Percentiles rank a stretch among this genome's conserved stretches.
These are phyloP conservation scores for Pulveroboletus sp. DNA, from an alignment of 768 basidiomycete species.

Conservation along the genomic window DNA sequence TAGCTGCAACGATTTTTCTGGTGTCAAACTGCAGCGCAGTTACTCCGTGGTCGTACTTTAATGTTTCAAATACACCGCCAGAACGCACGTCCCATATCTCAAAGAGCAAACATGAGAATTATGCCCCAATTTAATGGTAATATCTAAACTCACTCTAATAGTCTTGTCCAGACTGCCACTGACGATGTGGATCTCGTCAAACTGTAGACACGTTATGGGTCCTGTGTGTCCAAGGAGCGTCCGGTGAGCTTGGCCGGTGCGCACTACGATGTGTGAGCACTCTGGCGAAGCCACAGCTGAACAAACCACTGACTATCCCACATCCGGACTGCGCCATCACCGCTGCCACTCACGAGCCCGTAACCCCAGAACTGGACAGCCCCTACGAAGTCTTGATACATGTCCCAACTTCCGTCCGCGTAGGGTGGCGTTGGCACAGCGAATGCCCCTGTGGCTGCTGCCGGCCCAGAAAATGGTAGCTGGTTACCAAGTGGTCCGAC, in stretches of 20 bases:
- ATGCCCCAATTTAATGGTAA: not conserved
- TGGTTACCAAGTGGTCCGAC: conserved; percentile 38
- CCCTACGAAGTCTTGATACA: conserved; percentile 97
- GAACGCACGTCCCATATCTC: conserved; percentile 97
- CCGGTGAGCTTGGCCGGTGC: conserved; percentile 94
- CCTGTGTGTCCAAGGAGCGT: conserved; percentile 90
- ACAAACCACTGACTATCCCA: conserved; percentile 83
- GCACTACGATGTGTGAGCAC: conserved; percentile 54
- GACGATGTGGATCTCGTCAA: conserved; percentile 91
- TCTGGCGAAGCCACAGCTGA: not conserved
- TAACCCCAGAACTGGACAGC: conserved; percentile 99
- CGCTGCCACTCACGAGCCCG: conserved; percentile 93
- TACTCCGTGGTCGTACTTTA: conserved; percentile 87
- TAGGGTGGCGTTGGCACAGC: conserved; percentile 82
- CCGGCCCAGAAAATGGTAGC: conserved; percentile 48
- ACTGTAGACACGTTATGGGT: conserved; percentile 91
- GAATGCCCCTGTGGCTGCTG: conserved; percentile 61
- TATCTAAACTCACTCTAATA: conserved; percentile 58
- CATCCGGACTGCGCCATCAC: conserved; percentile 96
- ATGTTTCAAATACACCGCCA: conserved; percentile 81
- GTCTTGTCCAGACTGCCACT: conserved; percentile 94
- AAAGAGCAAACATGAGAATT: not conserved
- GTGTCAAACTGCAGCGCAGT: conserved; percentile 93
- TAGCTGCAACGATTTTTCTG: conserved; percentile 86
- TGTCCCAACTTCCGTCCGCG: conserved; percentile 88